Percentiles rank a stretch among this genome's conserved stretches.
Conservation (phyloP, 2,329 filamentous ascomycete genomes). For the Eutypella sp. region DNA sequence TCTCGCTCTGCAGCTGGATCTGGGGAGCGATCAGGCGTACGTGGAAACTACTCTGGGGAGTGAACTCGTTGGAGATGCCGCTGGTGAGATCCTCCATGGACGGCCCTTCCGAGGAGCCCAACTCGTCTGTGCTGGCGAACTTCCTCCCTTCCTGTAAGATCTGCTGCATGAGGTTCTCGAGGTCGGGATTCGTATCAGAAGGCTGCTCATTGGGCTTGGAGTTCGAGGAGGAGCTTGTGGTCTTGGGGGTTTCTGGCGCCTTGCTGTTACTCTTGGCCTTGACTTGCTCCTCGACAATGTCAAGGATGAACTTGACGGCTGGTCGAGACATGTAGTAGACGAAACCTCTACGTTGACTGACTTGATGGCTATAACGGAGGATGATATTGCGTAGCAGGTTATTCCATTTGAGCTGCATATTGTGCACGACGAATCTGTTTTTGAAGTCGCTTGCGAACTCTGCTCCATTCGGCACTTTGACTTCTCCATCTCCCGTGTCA, state of each 20-base stretch:
- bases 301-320: constrained; percentile 95
- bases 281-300: constrained; percentile 92
- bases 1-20: constrained; percentile 96
- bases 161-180: constrained; percentile 82
- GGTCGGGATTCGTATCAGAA: constrained; percentile 57
- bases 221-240: constrained; percentile 24
- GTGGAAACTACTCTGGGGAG: constrained; percentile 89
- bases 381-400: constrained; percentile 94
- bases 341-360: constrained; percentile 90
- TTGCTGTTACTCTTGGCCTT: constrained; percentile 54
- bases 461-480: constrained; percentile 64
- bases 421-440: constrained; percentile 97
- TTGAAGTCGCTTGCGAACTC: constrained; percentile 94
- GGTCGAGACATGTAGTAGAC: constrained; percentile 95
- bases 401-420: constrained; percentile 97
- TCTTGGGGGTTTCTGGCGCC: constrained; percentile 19
- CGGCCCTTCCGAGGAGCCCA: constrained; percentile 29
- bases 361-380: constrained; percentile 93
- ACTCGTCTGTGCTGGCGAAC: constrained; percentile 70
- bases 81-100: constrained; percentile 60
- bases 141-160: constrained; percentile 79
- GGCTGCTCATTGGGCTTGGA: constrained; percentile 39
- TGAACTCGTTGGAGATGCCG: constrained; percentile 82
- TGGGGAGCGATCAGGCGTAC: constrained; percentile 93
- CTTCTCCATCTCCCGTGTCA: constrained; percentile 51